Evolutionary conservation across 1,139 yeast genomes (phyloP).

Genomic region (Citeromyces siamensis): DNA sequence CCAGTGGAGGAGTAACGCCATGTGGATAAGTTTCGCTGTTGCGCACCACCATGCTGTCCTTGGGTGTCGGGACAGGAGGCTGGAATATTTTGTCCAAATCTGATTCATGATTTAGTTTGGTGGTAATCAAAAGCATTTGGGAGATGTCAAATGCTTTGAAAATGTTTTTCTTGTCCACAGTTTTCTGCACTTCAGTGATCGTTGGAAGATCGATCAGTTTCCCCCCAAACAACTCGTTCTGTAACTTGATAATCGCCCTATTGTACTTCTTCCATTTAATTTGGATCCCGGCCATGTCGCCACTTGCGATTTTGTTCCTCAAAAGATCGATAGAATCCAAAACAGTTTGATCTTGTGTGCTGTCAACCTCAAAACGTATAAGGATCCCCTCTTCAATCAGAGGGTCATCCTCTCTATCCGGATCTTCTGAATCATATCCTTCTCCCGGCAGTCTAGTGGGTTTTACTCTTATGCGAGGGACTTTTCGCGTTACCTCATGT

Average conservation of each 20-base stretch:
- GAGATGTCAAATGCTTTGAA: slow-evolving; percentile 80
- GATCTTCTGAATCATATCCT: slow-evolving; percentile 96
- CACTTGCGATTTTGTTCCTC: slow-evolving; percentile 69
- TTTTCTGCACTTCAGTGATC: slow-evolving; percentile 74
- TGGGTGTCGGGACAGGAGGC: slow-evolving; percentile 17
- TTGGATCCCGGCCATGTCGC: slow-evolving; percentile 62
- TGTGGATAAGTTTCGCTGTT: slow-evolving; percentile 40
- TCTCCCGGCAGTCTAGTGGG: slow-evolving; percentile 86
- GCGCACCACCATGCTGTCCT: slow-evolving; percentile 16
- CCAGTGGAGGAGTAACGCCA: slow-evolving; percentile 75
- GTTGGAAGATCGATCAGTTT: slow-evolving; percentile 87
- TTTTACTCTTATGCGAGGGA: slow-evolving; percentile 65
- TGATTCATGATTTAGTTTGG: slow-evolving; percentile 41
- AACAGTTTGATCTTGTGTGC: neutral
- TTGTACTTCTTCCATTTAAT: slow-evolving; percentile 76
- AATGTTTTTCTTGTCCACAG: slow-evolving; percentile 80
- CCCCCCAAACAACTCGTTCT: slow-evolving; percentile 60
- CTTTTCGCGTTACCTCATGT: neutral
- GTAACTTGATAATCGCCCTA: slow-evolving; percentile 54
- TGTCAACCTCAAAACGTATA: slow-evolving; percentile 52
- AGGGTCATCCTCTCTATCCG: slow-evolving; percentile 93
- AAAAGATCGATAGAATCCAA: slow-evolving; percentile 66
- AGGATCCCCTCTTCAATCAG: slow-evolving; percentile 78
- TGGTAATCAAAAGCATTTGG: slow-evolving; percentile 74
- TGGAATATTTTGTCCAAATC: slow-evolving; percentile 20